Conservation (phyloP, 2,329 filamentous ascomycete species). For the Didymella arachidicola region DNA sequence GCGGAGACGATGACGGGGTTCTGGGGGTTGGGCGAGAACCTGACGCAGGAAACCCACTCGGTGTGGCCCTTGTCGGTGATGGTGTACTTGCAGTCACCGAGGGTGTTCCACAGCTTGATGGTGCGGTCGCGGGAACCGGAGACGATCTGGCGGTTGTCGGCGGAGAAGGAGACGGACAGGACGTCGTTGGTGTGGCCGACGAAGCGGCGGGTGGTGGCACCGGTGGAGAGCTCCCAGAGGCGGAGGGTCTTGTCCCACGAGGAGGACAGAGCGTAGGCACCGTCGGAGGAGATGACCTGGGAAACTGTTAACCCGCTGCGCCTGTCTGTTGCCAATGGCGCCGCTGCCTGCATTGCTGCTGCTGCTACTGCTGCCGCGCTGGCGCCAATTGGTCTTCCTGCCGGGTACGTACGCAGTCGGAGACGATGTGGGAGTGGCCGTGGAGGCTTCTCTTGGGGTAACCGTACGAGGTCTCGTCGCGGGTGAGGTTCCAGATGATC, state of each 20-base stretch:
- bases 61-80: slow-evolving; percentile 99
- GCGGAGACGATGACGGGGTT: slow-evolving; percentile 99
- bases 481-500: slow-evolving; percentile 99
- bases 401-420: slow-evolving; percentile 87
- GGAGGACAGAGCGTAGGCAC: slow-evolving; percentile 97
- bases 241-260: slow-evolving; percentile 99
- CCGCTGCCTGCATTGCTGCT: neutral
- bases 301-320: slow-evolving; percentile 44
- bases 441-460: slow-evolving; percentile 99
- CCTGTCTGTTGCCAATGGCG: slow-evolving; percentile 32
- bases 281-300: slow-evolving; percentile 98
- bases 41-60: slow-evolving; percentile 99
- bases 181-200: slow-evolving; percentile 99
- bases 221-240: slow-evolving; percentile 97
- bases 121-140: slow-evolving; percentile 97
- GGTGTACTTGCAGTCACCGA: slow-evolving; percentile 99
- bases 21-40: slow-evolving; percentile 99
- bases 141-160: slow-evolving; percentile 99
- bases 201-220: slow-evolving; percentile 96
- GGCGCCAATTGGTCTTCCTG: neutral
- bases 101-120: slow-evolving; percentile 99
- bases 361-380: slow-evolving; percentile 6
- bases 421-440: slow-evolving; percentile 99
- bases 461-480: slow-evolving; percentile 96
- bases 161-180: slow-evolving; percentile 99